Conservation (phyloP, 176 grass and related monocot genomes). For the Aegilops speltoides region DNA sequence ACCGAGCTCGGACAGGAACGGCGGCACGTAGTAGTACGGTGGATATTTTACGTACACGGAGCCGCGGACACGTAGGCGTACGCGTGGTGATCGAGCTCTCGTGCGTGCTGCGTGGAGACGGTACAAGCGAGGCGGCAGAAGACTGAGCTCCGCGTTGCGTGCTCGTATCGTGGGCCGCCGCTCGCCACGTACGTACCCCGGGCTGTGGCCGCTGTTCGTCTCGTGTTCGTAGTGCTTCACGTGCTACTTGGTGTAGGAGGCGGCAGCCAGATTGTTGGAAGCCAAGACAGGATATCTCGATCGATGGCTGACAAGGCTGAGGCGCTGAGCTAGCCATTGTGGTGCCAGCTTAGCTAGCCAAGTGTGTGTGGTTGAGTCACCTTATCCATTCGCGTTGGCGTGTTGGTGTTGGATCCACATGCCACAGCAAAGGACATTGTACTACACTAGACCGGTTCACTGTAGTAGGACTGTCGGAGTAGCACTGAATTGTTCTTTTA, state of each 20-base stretch:
- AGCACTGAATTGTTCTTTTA: no score
- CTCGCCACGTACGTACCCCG: constrained; percentile 33
- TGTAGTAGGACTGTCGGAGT: no score
- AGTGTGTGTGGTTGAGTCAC: no score
- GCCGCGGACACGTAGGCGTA: not conserved
- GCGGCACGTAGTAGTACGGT: not conserved
- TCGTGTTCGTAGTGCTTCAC: not conserved
- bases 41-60: not conserved
- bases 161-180: constrained; percentile 21
- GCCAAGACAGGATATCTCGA: no score
- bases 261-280: no score
- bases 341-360: no score
- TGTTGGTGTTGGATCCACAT: no score
- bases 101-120: not conserved
- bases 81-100: not conserved
- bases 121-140: not conserved
- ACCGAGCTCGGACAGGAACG: not conserved
- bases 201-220: not conserved
- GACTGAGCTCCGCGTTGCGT: not conserved
- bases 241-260: not conserved
- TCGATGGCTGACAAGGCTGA: no score
- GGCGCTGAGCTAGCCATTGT: no score
- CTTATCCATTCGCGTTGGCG: no score
- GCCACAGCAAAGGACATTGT: no score
- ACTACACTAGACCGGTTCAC: no score